These are phyloP conservation scores for Lecanicillium sp. DNA, from an alignment of 2,329 filamentous ascomycete species.

Conservation along the genomic window DNA sequence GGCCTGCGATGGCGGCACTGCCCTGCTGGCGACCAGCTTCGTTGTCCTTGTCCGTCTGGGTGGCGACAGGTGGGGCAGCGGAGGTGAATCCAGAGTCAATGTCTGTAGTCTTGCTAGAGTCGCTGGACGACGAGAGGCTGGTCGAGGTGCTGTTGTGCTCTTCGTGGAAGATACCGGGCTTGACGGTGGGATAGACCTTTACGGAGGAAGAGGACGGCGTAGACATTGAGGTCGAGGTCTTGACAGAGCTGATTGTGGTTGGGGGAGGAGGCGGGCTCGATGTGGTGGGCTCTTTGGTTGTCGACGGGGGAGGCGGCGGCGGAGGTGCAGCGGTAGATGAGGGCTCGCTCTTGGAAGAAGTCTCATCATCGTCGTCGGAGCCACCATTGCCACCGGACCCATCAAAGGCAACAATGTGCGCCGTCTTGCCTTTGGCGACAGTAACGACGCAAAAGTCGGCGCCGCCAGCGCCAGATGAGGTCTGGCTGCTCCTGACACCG, in stretches of 20 bases:
- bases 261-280: conserved; percentile 15
- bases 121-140: conserved; percentile 15
- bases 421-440: conserved; percentile 56
- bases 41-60: conserved; percentile 30
- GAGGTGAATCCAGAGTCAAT: conserved; percentile 11
- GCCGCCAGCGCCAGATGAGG: conserved; percentile 56
- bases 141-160: conserved; percentile 32
- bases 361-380: conserved; percentile 11
- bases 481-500: conserved; percentile 47
- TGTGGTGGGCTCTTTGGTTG: conserved; percentile 19
- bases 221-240: conserved; percentile 10
- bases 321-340: conserved; percentile 7
- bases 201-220: conserved; percentile 13
- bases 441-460: conserved; percentile 71
- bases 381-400: conserved; percentile 14
- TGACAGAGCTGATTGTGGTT: conserved; percentile 7
- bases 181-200: conserved; percentile 17
- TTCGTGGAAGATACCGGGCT: conserved; percentile 48
- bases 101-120: conserved; percentile 11
- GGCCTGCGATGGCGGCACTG: conserved; percentile 42
- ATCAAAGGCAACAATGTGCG: conserved; percentile 58
- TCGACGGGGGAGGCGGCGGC: conserved; percentile 16
- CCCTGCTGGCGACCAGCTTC: conserved; percentile 40
- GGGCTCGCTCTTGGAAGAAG: conserved; percentile 10
- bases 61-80: conserved; percentile 20